Evolutionary conservation across 2,329 filamentous ascomycete genomes (phyloP).

Genomic region (Diaporthe helianthi): DNA sequence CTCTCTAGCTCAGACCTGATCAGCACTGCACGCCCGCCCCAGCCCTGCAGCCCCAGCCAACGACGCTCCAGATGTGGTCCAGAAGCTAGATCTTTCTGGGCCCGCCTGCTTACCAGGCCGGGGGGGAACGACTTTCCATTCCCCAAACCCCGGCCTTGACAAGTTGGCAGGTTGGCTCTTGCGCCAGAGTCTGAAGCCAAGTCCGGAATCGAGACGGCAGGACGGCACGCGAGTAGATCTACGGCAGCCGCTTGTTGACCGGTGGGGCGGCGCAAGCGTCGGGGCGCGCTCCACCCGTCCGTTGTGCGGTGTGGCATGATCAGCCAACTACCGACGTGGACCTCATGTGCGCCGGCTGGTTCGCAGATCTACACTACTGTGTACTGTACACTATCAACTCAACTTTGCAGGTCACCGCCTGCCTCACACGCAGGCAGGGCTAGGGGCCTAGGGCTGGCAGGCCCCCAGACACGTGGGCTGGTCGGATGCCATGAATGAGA

Average conservation of each 20-base stretch:
- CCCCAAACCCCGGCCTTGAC: background rate
- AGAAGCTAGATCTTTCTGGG: slow-evolving; percentile 24
- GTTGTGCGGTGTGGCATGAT: slow-evolving; percentile 8
- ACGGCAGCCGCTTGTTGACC: background rate
- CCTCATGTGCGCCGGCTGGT: background rate
- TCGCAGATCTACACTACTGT: background rate
- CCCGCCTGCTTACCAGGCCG: background rate
- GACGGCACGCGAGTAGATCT: background rate
- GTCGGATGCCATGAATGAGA: background rate
- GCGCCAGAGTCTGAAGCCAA: background rate
- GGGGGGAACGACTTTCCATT: slow-evolving; percentile 1
- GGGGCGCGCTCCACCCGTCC: background rate
- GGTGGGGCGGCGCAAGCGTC: background rate
- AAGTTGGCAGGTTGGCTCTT: background rate
- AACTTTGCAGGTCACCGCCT: too few species aligned
- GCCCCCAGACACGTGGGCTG: background rate
- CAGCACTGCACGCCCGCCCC: slow-evolving; percentile 7
- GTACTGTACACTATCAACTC: too few species aligned
- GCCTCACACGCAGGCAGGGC: background rate
- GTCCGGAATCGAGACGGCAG: background rate
- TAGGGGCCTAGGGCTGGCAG: too few species aligned
- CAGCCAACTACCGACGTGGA: background rate
- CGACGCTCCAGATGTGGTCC: slow-evolving; percentile 8
- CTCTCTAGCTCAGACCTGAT: background rate
- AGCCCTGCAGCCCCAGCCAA: background rate